These are phyloP conservation scores for Amaranthus cruentus DNA, from an alignment of 148 eudicot genomes.

Conservation along the genomic window DNA sequence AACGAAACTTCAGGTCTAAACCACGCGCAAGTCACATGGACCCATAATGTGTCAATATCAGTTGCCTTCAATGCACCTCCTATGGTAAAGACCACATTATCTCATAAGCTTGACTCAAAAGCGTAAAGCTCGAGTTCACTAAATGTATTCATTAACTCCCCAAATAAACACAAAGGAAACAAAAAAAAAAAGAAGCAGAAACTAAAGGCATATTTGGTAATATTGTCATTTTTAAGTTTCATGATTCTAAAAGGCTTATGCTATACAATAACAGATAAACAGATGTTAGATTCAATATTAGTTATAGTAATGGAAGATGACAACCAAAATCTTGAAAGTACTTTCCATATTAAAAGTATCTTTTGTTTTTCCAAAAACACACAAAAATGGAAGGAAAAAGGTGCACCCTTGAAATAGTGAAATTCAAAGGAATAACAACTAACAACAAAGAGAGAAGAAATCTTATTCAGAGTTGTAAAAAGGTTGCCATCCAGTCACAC, in stretches of 20 bases:
- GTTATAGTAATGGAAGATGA: too few species aligned
- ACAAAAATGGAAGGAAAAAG: too few species aligned
- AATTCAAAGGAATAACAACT: background rate
- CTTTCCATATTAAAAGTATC: too few species aligned
- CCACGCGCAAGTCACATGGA: constrained; percentile 99
- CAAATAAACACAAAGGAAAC: too few species aligned
- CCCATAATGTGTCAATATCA: constrained; percentile 87
- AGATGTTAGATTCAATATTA: background rate
- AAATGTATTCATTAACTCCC: background rate
- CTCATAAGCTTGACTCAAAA: constrained; percentile 12
- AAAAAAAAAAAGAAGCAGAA: background rate
- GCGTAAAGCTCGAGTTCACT: background rate
- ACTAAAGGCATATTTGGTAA: too few species aligned
- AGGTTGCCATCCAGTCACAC: background rate
- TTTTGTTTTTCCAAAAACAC: too few species aligned
- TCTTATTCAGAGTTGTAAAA: background rate
- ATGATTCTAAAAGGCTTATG: too few species aligned
- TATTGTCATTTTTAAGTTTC: too few species aligned
- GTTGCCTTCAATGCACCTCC: constrained; percentile 99
- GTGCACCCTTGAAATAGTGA: too few species aligned
- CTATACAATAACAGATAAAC: background rate
- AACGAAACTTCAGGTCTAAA: constrained; percentile 96
- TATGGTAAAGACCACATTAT: constrained; percentile 17
- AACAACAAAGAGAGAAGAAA: background rate
- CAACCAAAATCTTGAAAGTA: too few species aligned